A percentile compares a stretch with the other conserved stretches of the same genome.
phyloP scores from a whole-genome alignment of 2,329 filamentous ascomycete species.

The Intubia oerlemansii region DNA sequence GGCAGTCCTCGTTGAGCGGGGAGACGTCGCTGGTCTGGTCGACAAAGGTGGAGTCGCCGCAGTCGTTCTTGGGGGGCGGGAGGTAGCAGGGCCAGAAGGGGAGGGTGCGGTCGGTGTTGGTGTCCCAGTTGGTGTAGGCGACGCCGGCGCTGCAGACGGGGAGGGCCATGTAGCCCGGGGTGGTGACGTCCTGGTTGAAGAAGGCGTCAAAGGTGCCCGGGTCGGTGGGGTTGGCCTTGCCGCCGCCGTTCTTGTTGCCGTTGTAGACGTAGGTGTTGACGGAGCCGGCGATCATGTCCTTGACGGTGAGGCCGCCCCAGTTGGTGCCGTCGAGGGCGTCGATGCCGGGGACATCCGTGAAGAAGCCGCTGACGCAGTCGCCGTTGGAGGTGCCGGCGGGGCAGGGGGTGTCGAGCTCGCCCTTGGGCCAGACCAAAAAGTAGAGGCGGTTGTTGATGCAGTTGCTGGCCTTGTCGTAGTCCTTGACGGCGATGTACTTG shows the following conservation, averaged over 20 bases:
- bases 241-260: slow-evolving; percentile 12
- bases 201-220: slow-evolving; percentile 10
- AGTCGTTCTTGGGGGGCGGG: slow-evolving; percentile 10
- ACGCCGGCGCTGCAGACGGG: slow-evolving; percentile 16
- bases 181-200: slow-evolving; percentile 12
- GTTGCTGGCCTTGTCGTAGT: not conserved
- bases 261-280: slow-evolving; percentile 13
- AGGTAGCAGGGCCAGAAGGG: slow-evolving; percentile 16
- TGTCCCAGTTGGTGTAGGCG: slow-evolving; percentile 12
- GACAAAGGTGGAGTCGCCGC: slow-evolving; percentile 13
- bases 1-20: slow-evolving; percentile 15
- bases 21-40: slow-evolving; percentile 15
- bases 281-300: slow-evolving; percentile 11
- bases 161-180: slow-evolving; percentile 15
- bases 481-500: not conserved
- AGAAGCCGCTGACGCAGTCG: not conserved
- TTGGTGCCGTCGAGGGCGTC: not conserved
- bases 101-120: slow-evolving; percentile 7
- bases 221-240: slow-evolving; percentile 9
- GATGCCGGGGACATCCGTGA: not conserved
- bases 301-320: slow-evolving; percentile 11
- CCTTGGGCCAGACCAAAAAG: not conserved
- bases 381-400: not conserved
- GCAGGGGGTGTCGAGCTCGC: too few species aligned
- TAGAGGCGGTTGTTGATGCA: not conserved